Evolutionary conservation across 768 basidiomycete species (phyloP).

Genomic region (Pluteus cervinus): DNA sequence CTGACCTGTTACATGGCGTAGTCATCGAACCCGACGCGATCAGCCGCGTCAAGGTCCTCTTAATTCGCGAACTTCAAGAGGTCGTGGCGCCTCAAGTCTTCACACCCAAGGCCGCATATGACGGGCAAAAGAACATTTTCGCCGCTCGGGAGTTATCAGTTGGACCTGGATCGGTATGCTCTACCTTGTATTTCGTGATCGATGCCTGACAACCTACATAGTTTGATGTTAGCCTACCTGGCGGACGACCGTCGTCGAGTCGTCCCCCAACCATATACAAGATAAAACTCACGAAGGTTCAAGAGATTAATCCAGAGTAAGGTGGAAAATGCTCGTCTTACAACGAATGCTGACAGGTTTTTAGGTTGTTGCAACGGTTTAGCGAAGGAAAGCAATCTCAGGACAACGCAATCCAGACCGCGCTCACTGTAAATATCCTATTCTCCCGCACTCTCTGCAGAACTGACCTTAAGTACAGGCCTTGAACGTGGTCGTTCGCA

Average conservation of each 20-base stretch:
- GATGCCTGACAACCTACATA: constrained; percentile 18
- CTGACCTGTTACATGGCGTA: background rate
- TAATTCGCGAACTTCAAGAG: constrained; percentile 60
- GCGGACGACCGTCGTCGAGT: no score
- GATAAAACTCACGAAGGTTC: constrained; percentile 54
- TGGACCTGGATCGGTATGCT: no score
- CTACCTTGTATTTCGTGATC: constrained; percentile 11
- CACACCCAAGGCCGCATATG: constrained; percentile 69
- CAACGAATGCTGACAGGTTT: background rate
- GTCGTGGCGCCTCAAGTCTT: constrained; percentile 57
- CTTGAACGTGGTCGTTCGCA: constrained; percentile 68
- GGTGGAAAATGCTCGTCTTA: background rate
- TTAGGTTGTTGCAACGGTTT: constrained; percentile 58
- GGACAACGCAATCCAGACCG: constrained; percentile 56
- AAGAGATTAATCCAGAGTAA: constrained; percentile 44
- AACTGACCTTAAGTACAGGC: no score
- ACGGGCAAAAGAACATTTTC: constrained; percentile 76
- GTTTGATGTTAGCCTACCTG: constrained; percentile 56
- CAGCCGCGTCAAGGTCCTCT: constrained; percentile 42
- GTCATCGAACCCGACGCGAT: constrained; percentile 4
- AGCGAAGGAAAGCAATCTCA: constrained; percentile 58
- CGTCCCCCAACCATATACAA: constrained; percentile 62
- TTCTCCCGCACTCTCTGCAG: background rate
- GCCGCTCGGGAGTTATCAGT: constrained; percentile 57
- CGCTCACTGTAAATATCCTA: constrained; percentile 50